Evolutionary conservation across 257 asterid genomes (phyloP), one percentile per base, ranked within the genome.

Genomic region (Ligustrum vulgare): DNA sequence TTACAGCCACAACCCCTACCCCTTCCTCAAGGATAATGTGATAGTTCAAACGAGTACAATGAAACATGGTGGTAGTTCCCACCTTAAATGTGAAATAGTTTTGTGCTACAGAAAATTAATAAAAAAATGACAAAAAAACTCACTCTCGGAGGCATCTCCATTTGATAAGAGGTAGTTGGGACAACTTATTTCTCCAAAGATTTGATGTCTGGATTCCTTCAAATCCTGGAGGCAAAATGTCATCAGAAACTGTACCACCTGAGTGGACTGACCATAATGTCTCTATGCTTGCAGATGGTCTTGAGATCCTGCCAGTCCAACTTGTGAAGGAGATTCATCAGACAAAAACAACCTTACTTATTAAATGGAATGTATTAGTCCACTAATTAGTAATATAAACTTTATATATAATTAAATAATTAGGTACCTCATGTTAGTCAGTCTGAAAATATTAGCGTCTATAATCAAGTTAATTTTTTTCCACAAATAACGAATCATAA

Each of bases 191-290:
- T 69, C 73, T 81, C 82, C 72, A 71, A 28, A 32, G 74, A 43
- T 73, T 83, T 15, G 82, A 77, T 23, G 88, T 86, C 73, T 80
- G 86, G 25, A 83, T 75, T 39, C 82, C 86, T 84, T 84, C 91
- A 63, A 89, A 89, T 41, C 92, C 91, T 22, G 91, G 95, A 11
- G 95, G 92, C 76, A 86, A 81, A 83, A 80, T 88, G 74, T 84
- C 89, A 78, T 85, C 84, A 36, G 81, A 70, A 63, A 78, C 82
- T 35, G 66, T 28, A 75, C 74, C 78, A 67, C 79, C 74, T 65
- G 83, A 78, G 25, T 69, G 79, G 23, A 72, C 79, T 43, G 84
- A 72, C 84, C 88, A 76, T 39, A 79, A 72, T 77, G 82, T 35
- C 86, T 82, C 87, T 25, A n/a, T n/a, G 80, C 86, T 77, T 85